Conservation (phyloP, 139 green algal species). For the Coelastrella sp. region DNA sequence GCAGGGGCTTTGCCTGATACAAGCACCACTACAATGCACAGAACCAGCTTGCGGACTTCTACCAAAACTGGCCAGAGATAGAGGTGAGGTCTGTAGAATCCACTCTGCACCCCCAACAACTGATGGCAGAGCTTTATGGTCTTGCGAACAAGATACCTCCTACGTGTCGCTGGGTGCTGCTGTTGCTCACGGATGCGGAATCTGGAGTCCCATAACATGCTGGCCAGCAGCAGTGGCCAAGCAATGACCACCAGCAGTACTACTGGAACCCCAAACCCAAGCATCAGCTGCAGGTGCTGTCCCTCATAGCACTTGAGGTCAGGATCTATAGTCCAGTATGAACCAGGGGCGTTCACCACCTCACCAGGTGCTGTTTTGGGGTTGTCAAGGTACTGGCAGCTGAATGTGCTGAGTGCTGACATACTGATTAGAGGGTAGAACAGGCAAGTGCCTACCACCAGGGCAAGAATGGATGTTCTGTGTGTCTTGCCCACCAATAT, state of each 20-base stretch:
- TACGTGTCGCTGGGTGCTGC: conserved; percentile 34
- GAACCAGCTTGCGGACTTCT: conserved; percentile 23
- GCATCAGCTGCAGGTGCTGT: conserved; percentile 50
- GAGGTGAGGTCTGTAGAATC: conserved; percentile 2
- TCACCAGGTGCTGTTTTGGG: not conserved
- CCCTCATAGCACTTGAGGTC: conserved; percentile 53
- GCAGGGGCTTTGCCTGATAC: conserved; percentile 5
- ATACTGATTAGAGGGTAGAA: conserved; percentile 48
- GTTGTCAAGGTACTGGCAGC: conserved; percentile 31
- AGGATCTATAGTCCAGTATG: conserved; percentile 54
- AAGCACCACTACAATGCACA: conserved; percentile 26
- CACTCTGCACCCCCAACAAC: conserved; percentile 30
- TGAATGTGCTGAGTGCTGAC: conserved; percentile 35
- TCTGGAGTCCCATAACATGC: conserved; percentile 40
- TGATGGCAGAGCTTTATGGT: conserved; percentile 40
- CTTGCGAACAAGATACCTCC: conserved; percentile 39
- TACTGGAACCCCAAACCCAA: conserved; percentile 54
- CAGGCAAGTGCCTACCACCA: conserved; percentile 32
- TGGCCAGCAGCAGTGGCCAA: conserved; percentile 44
- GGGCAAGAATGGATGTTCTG: conserved; percentile 18
- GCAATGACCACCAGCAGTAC: conserved; percentile 52
- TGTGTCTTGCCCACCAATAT: not conserved
- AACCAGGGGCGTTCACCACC: not conserved
- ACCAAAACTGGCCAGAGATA: conserved; percentile 46
- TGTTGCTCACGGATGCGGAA: conserved; percentile 42